phyloP scores from a whole-genome alignment of 768 basidiomycete species.

The Boletus pseudopeckii region DNA sequence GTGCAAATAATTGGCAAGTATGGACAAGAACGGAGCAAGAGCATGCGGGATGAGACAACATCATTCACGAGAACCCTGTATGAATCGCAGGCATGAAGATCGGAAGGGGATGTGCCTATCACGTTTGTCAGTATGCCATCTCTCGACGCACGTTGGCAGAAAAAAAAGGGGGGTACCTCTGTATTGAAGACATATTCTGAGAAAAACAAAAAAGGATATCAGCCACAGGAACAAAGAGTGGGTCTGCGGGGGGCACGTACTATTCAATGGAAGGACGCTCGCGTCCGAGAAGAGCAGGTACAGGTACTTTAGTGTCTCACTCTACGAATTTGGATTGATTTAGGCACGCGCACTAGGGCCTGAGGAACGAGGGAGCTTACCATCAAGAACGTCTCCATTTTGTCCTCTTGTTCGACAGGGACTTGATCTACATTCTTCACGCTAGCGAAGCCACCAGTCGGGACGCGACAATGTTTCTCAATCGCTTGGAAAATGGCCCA shows the following conservation, averaged over 20 bases:
- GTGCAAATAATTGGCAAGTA: not conserved
- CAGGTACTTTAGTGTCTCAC: constrained; percentile 89
- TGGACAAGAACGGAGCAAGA: not conserved
- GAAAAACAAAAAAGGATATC: not conserved
- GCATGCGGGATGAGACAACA: not conserved
- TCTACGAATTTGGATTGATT: constrained; percentile 39
- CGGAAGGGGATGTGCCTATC: constrained; percentile 66
- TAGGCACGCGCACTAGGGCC: not conserved
- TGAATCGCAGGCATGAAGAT: constrained; percentile 55
- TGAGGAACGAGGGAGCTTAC: constrained; percentile 38
- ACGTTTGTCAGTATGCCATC: not conserved
- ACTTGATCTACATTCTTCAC: constrained; percentile 82
- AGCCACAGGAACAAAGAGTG: constrained; percentile 1
- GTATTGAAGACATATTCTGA: constrained; percentile 90
- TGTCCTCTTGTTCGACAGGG: constrained; percentile 68
- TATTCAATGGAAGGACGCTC: constrained; percentile 63
- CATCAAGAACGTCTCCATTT: constrained; percentile 96
- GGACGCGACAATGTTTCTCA: constrained; percentile 72
- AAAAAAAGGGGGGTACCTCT: constrained; percentile 49
- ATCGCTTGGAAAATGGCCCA: constrained; percentile 92
- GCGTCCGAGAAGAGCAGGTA: constrained; percentile 82
- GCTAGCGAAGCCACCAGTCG: constrained; percentile 80
- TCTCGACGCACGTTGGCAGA: not conserved
- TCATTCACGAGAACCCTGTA: constrained; percentile 45
- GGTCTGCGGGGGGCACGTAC: constrained; percentile 43